Evolutionary conservation across 169 alveolate species (phyloP), one percentile per base, ranked within the genome.

Genomic region (Plasmodium coatneyi): DNA sequence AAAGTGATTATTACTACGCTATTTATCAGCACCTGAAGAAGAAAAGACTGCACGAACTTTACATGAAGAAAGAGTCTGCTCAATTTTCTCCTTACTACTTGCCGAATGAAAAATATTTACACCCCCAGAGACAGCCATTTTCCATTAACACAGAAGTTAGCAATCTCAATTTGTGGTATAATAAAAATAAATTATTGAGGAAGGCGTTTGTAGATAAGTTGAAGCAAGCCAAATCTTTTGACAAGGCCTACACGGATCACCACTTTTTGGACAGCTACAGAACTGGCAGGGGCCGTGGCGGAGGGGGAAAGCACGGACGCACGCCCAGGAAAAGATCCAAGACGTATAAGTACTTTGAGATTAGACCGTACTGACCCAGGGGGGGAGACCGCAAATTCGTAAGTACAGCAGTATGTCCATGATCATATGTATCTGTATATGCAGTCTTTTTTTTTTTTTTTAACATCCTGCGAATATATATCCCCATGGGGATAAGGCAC

Each of bases 301-400:
- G 98, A 7, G 98, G 98, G 3, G 98, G 98, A 25, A 96, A 96
- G 74, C 97, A 96, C 84, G 98, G 98, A 70, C 83, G 96, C 41
- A 82, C 96, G 49, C 96, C 96, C 25, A 80, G 98, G 36, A 92
- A 95, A 72, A 76, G 98, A 49, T 94, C 97, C 70, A 97, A 97
- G 79, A 97, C 98, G 41, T 96, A 95, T 84, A 97, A 96, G 71
- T 95, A 92, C 82, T 83, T 92, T 30, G 96, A 95, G 82, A 90
- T 94, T 25, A 91, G 98, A 32, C 97, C 97, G 16, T 96, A 95
- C 81, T 96, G 91, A 70, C 32, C 19, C 46, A 49, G 9, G 14
- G 70, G 71, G 16, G n/a, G 7, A 12, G 22, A 30, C n/a, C 32
- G 76, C 39, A 16, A 16, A 46, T 28, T 10, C 9, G 66, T 41